Conservation (phyloP, 257 asterid species). For the Oldenlandia corymbosa region DNA sequence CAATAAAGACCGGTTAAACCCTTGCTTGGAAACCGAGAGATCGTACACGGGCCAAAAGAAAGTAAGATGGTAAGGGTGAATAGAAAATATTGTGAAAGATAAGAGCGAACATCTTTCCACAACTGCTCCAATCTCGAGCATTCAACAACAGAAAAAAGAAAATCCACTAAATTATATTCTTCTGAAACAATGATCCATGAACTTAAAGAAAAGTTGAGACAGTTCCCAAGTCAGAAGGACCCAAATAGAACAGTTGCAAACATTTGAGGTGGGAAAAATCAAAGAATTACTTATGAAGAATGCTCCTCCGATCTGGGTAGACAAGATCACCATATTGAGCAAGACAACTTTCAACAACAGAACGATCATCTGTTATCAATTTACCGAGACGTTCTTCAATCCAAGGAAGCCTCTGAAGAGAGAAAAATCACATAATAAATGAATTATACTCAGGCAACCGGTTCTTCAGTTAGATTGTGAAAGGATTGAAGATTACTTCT, state of each 20-base stretch:
- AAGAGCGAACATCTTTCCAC: not conserved
- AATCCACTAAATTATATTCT: not conserved
- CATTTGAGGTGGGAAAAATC: not conserved
- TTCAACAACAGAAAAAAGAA: not conserved
- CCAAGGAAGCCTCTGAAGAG: constrained; percentile 79
- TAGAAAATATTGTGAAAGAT: not conserved
- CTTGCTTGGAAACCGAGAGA: not conserved
- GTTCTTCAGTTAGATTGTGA: not conserved
- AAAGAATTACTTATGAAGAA: constrained; percentile 56
- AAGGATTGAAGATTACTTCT: constrained; percentile 56
- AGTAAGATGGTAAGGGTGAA: not conserved
- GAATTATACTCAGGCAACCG: constrained; percentile 19
- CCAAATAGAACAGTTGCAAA: not conserved
- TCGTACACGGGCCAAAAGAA: not conserved
- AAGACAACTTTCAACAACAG: constrained; percentile 78
- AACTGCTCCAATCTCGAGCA: not conserved
- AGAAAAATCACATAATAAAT: constrained; percentile 3
- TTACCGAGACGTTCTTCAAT: constrained; percentile 87
- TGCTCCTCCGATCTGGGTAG: constrained; percentile 64
- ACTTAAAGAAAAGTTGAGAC: not conserved
- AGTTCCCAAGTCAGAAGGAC: not conserved
- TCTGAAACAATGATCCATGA: not conserved
- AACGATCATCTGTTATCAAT: constrained; percentile 78
- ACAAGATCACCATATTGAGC: constrained; percentile 88
- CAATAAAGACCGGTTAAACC: not conserved